Conservation (phyloP, 139 green algal species). For the Closterium sp. region DNA sequence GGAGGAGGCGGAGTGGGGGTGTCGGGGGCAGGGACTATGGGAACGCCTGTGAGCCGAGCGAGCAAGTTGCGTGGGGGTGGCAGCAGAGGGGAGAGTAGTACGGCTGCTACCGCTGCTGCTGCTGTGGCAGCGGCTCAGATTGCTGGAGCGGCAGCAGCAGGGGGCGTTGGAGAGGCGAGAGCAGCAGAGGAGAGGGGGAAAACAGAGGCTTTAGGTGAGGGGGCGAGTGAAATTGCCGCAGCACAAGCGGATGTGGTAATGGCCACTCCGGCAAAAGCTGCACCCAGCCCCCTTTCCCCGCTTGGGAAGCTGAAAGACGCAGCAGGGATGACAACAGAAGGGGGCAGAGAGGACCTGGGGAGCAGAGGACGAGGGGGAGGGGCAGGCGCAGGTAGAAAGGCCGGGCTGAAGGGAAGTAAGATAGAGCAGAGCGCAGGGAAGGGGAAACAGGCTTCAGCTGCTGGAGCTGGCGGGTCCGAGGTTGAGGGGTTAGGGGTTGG, state of each 20-base stretch:
- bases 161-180: not conserved
- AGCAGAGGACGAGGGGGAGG: not conserved
- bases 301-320: not conserved
- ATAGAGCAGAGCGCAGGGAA: slow-evolving; percentile 3
- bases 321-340: not conserved
- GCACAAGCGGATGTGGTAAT: not conserved
- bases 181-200: not conserved
- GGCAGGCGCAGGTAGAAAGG: not conserved
- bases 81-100: not conserved
- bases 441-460: not conserved
- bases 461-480: not conserved
- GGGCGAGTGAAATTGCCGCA: not conserved
- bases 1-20: not conserved
- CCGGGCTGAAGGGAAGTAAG: not conserved
- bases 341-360: not conserved
- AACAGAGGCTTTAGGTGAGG: not conserved
- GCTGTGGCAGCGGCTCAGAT: not conserved
- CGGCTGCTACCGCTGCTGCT: not conserved
- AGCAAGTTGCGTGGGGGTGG: not conserved
- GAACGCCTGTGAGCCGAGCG: not conserved
- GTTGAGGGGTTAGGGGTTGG: not conserved
- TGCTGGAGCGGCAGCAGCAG: not conserved
- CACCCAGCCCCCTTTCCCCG: not conserved
- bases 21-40: not conserved
- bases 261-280: not conserved